Evolutionary conservation across 2,329 filamentous ascomycete species (phyloP).

Genomic region (Juglanconis sp.): DNA sequence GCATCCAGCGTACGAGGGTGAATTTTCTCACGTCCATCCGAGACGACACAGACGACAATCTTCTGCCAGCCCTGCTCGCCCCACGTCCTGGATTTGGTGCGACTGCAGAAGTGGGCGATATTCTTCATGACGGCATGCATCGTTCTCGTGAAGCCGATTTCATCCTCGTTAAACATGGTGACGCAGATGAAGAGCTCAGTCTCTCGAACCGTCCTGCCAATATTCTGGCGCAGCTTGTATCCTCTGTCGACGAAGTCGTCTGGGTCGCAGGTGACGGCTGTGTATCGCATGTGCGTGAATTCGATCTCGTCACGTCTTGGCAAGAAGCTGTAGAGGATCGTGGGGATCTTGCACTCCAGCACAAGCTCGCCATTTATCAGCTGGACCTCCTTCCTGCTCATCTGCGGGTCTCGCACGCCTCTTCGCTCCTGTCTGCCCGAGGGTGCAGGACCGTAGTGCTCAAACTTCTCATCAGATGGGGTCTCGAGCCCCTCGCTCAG

Average conservation of each 20-base stretch:
- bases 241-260: conserved; percentile 87
- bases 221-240: conserved; percentile 89
- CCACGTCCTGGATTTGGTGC: conserved; percentile 91
- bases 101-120: conserved; percentile 91
- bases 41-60: conserved; percentile 96
- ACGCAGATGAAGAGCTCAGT: conserved; percentile 96
- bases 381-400: conserved; percentile 89
- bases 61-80: conserved; percentile 98
- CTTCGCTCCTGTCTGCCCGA: conserved; percentile 82
- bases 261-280: conserved; percentile 95
- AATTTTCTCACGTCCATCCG: conserved; percentile 85
- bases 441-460: conserved; percentile 85
- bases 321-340: conserved; percentile 94
- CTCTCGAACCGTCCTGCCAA: conserved; percentile 78
- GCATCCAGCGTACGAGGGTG: conserved; percentile 92
- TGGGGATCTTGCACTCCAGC: conserved; percentile 97
- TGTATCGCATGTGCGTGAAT: conserved; percentile 99
- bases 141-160: conserved; percentile 91
- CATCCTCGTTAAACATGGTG: conserved; percentile 99
- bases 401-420: conserved; percentile 81
- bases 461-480: conserved; percentile 53
- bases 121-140: conserved; percentile 99
- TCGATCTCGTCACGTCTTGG: conserved; percentile 90
- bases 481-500: conserved; percentile 42
- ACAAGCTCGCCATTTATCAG: conserved; percentile 97